Evolutionary conservation across 495 filamentous ascomycete genomes (phyloP).

Genomic region (Neurospora intermedia): DNA sequence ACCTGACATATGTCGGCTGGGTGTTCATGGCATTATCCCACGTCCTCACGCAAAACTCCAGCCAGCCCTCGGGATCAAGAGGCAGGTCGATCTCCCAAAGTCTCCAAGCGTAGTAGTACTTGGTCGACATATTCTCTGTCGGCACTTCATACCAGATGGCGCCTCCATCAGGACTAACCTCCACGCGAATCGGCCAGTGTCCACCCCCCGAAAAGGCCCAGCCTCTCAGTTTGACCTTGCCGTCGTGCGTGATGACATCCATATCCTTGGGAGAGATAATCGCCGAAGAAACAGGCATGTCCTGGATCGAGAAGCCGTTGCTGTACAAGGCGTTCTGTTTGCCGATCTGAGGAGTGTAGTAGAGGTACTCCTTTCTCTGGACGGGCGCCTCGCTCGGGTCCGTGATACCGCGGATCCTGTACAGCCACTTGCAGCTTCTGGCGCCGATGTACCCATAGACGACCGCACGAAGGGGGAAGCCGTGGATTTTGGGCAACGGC

Average conservation of each 20-base stretch:
- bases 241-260: conserved; percentile 43
- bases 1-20: conserved; percentile 21
- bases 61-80: conserved; percentile 48
- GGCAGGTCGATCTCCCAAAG: conserved; percentile 44
- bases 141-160: conserved; percentile 46
- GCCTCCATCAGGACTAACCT: conserved; percentile 47
- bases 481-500: conserved; percentile 54
- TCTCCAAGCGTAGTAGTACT: conserved; percentile 46
- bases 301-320: conserved; percentile 50
- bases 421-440: conserved; percentile 48
- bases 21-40: conserved; percentile 51
- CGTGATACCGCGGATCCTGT: conserved; percentile 39
- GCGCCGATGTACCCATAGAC: conserved; percentile 56
- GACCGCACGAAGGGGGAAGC: conserved; percentile 50
- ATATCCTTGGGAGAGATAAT: conserved; percentile 47
- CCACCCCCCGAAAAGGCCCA: conserved; percentile 54
- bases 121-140: conserved; percentile 36
- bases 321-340: conserved; percentile 46
- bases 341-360: conserved; percentile 48
- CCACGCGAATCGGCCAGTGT: conserved; percentile 46
- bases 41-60: conserved; percentile 44
- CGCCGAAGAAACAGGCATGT: conserved; percentile 51
- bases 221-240: conserved; percentile 39
- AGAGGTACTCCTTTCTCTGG: conserved; percentile 46
- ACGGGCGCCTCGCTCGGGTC: conserved; percentile 32